Percentiles rank a stretch among this genome's conserved stretches.
Evolutionary conservation across 2,329 filamentous ascomycete species (phyloP).

Genomic region (Orbilia oligospora): DNA sequence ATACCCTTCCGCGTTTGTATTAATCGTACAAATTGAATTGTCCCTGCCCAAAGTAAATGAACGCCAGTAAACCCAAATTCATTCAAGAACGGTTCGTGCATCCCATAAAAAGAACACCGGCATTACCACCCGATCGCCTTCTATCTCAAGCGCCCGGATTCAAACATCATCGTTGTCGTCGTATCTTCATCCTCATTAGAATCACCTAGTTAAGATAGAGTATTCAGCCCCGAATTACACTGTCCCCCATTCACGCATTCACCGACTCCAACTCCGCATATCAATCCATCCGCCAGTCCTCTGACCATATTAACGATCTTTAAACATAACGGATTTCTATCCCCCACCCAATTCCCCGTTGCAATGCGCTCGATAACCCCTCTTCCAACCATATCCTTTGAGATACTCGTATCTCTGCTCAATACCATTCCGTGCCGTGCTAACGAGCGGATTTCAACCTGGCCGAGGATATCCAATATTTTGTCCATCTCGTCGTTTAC

Average conservation of each 20-base stretch:
- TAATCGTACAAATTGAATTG: slow-evolving; percentile 56
- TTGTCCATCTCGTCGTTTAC: slow-evolving; percentile 58
- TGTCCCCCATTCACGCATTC: slow-evolving; percentile 53
- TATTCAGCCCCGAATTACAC: slow-evolving; percentile 51
- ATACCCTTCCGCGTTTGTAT: background rate
- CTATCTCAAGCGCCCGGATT: slow-evolving; percentile 5
- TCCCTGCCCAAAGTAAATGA: slow-evolving; percentile 3
- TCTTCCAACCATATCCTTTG: slow-evolving; percentile 58
- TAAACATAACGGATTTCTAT: slow-evolving; percentile 53
- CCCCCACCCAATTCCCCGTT: slow-evolving; percentile 56
- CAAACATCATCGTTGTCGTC: no score
- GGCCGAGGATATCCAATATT: slow-evolving; percentile 58
- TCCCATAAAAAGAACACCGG: slow-evolving; percentile 15
- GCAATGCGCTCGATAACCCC: slow-evolving; percentile 56
- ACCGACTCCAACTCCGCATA: slow-evolving; percentile 56
- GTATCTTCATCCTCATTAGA: background rate
- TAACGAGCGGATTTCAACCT: slow-evolving; percentile 53
- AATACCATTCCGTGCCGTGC: slow-evolving; percentile 53
- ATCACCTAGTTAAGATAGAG: background rate
- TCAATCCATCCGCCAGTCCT: slow-evolving; percentile 47
- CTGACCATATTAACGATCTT: slow-evolving; percentile 60
- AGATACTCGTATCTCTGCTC: slow-evolving; percentile 36
- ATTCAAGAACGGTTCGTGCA: slow-evolving; percentile 26
- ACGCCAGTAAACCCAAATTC: slow-evolving; percentile 42
- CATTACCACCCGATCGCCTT: background rate